These are phyloP conservation scores for Phytophthora syringae DNA, from an alignment of 352 stramenopile species.

Conservation along the genomic window DNA sequence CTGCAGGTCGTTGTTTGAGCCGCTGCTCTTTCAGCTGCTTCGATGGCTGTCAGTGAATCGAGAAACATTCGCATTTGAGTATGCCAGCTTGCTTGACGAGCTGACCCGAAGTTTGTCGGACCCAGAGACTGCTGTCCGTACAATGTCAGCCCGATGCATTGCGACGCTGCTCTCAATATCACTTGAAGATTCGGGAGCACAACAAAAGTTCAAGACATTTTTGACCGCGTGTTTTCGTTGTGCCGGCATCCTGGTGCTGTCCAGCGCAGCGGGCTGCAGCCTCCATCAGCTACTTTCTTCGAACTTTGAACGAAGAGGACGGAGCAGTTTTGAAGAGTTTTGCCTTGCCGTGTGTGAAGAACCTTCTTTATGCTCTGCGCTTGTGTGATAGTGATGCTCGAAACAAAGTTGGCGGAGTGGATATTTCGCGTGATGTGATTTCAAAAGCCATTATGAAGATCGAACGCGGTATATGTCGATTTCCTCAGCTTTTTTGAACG, in stretches of 20 bases:
- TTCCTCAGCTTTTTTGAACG: constrained; percentile 55
- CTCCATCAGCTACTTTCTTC: constrained; percentile 75
- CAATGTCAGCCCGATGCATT: constrained; percentile 69
- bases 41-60: constrained; percentile 69
- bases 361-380: constrained; percentile 67
- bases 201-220: constrained; percentile 56
- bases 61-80: constrained; percentile 73
- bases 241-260: constrained; percentile 66
- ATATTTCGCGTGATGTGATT: constrained; percentile 66
- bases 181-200: constrained; percentile 39
- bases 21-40: constrained; percentile 75
- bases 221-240: constrained; percentile 77
- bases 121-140: constrained; percentile 56
- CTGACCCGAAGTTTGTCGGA: constrained; percentile 63
- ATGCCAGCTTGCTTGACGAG: constrained; percentile 63
- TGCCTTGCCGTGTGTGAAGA: constrained; percentile 70
- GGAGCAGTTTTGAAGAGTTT: constrained; percentile 54
- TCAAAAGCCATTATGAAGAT: constrained; percentile 65
- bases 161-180: constrained; percentile 54
- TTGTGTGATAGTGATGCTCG: constrained; percentile 56
- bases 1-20: constrained; percentile 71
- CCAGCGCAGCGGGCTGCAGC: constrained; percentile 67
- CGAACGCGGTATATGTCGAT: constrained; percentile 60
- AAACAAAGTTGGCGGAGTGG: constrained; percentile 35
- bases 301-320: constrained; percentile 66